These are phyloP conservation scores for Trichomonas tenax DNA, from an alignment of 208 protist genomes.

Conservation along the genomic window DNA sequence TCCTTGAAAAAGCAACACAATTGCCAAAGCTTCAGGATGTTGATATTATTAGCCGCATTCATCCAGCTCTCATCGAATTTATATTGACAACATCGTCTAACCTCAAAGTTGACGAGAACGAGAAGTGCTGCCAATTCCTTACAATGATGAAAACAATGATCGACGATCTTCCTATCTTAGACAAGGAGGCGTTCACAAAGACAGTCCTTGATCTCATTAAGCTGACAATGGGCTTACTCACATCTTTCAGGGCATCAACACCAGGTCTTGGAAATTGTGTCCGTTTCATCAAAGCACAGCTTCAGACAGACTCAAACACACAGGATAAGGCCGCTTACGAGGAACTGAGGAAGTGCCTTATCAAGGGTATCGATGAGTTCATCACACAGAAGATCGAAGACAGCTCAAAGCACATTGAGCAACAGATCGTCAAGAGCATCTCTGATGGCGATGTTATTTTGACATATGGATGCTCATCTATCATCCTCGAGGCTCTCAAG, in stretches of 20 bases:
- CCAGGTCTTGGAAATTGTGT: not conserved
- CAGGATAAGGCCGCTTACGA: not conserved
- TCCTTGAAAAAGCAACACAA: not conserved
- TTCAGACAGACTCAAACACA: not conserved
- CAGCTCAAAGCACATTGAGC: not conserved
- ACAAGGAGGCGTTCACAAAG: not conserved
- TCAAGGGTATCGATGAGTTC: not conserved
- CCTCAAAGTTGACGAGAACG: not conserved
- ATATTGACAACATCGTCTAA: not conserved
- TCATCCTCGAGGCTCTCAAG: not conserved
- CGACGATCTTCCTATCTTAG: not conserved
- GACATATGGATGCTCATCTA: not conserved
- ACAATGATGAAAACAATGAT: not conserved
- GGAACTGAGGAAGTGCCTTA: not conserved
- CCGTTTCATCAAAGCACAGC: not conserved
- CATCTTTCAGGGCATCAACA: not conserved
- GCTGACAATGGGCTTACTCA: not conserved
- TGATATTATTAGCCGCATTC: not conserved
- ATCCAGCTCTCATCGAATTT: not conserved
- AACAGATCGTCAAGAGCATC: not conserved
- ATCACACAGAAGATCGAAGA: not conserved
- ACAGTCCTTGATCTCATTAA: not conserved
- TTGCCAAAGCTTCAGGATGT: not conserved
- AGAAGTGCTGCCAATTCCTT: not conserved
- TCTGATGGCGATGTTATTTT: not conserved